Conservation (phyloP, 257 asterid species). For the Solanum virginianum region DNA sequence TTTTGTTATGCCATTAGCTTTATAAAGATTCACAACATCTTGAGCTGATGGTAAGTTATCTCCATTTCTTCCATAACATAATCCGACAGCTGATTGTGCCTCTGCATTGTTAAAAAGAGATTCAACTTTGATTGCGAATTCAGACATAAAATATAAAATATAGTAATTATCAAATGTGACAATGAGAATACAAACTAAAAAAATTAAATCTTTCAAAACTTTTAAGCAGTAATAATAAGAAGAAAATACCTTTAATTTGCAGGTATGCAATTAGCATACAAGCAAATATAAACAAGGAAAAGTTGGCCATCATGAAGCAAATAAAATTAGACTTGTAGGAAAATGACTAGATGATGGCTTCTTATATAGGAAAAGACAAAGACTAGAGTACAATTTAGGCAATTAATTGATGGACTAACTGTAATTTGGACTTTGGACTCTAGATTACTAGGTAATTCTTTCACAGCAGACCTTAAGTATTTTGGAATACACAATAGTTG, state of each 20-base stretch:
- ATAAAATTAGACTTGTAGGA: not conserved
- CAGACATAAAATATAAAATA: too few relatives aligned
- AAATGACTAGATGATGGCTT: not conserved
- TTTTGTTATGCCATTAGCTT: constrained; percentile 1
- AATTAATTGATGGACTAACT: not conserved
- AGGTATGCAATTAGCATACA: not conserved
- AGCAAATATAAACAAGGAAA: not conserved
- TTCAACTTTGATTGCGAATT: not conserved
- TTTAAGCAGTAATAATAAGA: not conserved
- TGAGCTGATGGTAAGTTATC: constrained; percentile 16
- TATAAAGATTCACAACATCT: constrained; percentile 19
- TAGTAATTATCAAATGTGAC: too few relatives aligned
- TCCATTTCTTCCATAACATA: constrained; percentile 16
- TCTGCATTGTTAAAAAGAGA: not conserved
- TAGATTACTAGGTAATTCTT: not conserved
- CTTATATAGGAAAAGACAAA: not conserved
- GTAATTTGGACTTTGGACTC: not conserved
- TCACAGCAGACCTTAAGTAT: not conserved
- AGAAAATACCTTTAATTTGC: not conserved
- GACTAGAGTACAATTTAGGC: not conserved
- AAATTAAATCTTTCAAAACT: not conserved
- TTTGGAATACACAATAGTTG: not conserved
- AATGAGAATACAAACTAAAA: too few relatives aligned
- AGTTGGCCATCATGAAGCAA: not conserved
- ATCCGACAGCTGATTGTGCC: constrained; percentile 8